These are phyloP conservation scores for Ceratocystis cacaofunesta DNA, from an alignment of 2,329 filamentous ascomycete genomes.

Conservation along the genomic window DNA sequence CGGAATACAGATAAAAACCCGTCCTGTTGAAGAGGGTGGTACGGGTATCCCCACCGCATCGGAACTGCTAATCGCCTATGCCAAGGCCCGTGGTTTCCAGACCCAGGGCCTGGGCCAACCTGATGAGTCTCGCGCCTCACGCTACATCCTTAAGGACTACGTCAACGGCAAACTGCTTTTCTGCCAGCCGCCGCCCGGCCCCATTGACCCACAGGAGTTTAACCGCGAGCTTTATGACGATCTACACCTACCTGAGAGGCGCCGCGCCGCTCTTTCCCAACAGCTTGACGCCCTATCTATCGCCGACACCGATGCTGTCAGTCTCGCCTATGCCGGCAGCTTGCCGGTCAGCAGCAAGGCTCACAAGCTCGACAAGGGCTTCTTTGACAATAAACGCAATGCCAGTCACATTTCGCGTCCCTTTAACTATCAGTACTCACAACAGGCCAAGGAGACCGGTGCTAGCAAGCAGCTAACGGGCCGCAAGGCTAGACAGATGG, in stretches of 20 bases:
- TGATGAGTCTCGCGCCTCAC: slow-evolving; percentile 80
- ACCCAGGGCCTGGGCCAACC: slow-evolving; percentile 81
- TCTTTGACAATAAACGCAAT: slow-evolving; percentile 55
- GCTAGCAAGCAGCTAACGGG: slow-evolving; percentile 56
- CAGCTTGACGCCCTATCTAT: slow-evolving; percentile 34
- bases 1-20: slow-evolving; percentile 71
- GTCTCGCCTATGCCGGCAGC: slow-evolving; percentile 20
- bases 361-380: slow-evolving; percentile 66
- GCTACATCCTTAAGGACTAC: slow-evolving; percentile 89
- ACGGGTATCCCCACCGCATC: slow-evolving; percentile 72
- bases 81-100: slow-evolving; percentile 75
- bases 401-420: slow-evolving; percentile 59
- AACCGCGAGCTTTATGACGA: slow-evolving; percentile 81
- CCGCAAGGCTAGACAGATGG: slow-evolving; percentile 65
- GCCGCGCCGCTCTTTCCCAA: slow-evolving; percentile 48
- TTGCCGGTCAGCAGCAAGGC: slow-evolving; percentile 56
- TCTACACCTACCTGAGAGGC: slow-evolving; percentile 65
- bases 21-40: slow-evolving; percentile 80
- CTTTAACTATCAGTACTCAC: slow-evolving; percentile 78
- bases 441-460: slow-evolving; percentile 47
- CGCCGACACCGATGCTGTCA: slow-evolving; percentile 22
- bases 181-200: slow-evolving; percentile 68
- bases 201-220: slow-evolving; percentile 60
- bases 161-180: slow-evolving; percentile 91
- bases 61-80: slow-evolving; percentile 76